Base-by-base conservation (phyloP, 495 filamentous ascomycete genomes). In the Penicillium macrosclerotiorum region DNA sequence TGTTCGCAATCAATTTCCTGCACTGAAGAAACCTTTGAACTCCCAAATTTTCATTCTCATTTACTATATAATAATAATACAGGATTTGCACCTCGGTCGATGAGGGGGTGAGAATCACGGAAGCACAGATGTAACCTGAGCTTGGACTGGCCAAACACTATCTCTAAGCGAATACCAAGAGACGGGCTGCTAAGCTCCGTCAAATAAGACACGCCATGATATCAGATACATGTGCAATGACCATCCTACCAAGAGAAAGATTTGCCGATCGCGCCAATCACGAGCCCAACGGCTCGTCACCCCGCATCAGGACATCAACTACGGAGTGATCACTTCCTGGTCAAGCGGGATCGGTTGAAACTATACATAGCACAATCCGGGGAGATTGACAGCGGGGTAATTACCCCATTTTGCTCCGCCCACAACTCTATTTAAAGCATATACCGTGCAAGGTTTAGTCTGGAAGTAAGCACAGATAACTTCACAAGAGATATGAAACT, bases 231-330 rank as follows among this genome's bases (percentile, higher is more conserved):
- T 31, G 20, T n/a, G 16, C 25, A 42, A 42, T 27, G 1, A n/a
- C 30, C 2, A 9, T 12, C 11, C 7, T 3, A n/a, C n/a, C n/a
- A n/a, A n/a, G n/a, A n/a, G n/a, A n/a, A n/a, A n/a, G n/a, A 37
- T 37, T 36, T 54, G 34, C 24, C 43, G 49, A 46, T 38, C 9
- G 25, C 16, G 33, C 49, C 33, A 52, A 52, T 52, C 42, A 43
- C 8, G 3, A 5, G 7, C 12, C 3, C 22, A 16, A 13, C 7
- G 9, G 13, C 2, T 31, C 13, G 25, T 17, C 34, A 39, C 50
- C 54, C 54, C 54, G 50, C 54, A 57, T 45, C 20, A 36, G 18
- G 41, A 49, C 48, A 49, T 49, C 43, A 46, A n/a, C 26, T 23
- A 37, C 35, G n/a, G 22, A 26, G 22, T 44, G 34, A 45, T 43